Evolutionary conservation across 2,329 filamentous ascomycete genomes (phyloP).

Genomic region (Bipolaris bicolor): DNA sequence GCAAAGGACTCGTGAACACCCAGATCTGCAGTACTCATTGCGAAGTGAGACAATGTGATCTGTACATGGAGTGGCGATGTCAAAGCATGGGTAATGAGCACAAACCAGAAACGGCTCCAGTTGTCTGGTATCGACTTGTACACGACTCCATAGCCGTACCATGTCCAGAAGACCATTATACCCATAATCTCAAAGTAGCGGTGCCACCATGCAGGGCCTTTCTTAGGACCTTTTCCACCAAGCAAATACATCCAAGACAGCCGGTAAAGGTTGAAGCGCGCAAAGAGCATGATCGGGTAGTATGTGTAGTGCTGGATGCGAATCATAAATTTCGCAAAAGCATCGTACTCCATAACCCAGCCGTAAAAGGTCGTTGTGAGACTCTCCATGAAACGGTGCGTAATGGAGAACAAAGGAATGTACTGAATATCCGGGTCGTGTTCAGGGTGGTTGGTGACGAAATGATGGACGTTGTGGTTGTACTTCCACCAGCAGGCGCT

Average conservation of each 20-base stretch:
- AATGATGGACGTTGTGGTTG: conserved; percentile 95
- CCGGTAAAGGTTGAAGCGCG: conserved; percentile 74
- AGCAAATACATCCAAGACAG: conserved; percentile 71
- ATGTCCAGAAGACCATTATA: conserved; percentile 69
- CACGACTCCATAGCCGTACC: conserved; percentile 70
- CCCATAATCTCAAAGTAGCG: conserved; percentile 69
- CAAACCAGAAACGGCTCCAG: conserved; percentile 64
- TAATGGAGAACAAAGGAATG: conserved; percentile 71
- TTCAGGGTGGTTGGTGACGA: conserved; percentile 92
- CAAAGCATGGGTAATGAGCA: conserved; percentile 68
- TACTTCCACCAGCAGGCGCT: conserved; percentile 97
- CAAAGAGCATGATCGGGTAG: conserved; percentile 70
- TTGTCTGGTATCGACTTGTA: conserved; percentile 65
- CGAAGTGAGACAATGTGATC: conserved; percentile 75
- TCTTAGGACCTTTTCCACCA: conserved; percentile 59
- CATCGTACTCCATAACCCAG: conserved; percentile 68
- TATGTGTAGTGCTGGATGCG: conserved; percentile 70
- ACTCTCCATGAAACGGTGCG: conserved; percentile 68
- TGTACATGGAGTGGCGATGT: conserved; percentile 74
- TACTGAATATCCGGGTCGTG: conserved; percentile 93
- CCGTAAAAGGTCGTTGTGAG: conserved; percentile 71
- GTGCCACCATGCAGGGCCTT: conserved; percentile 70
- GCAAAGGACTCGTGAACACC: conserved; percentile 70
- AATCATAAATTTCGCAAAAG: conserved; percentile 64
- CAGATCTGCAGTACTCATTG: conserved; percentile 71